Evolutionary conservation across 495 filamentous ascomycete genomes (phyloP).

Genomic region (Lophiostoma macrostomum): DNA sequence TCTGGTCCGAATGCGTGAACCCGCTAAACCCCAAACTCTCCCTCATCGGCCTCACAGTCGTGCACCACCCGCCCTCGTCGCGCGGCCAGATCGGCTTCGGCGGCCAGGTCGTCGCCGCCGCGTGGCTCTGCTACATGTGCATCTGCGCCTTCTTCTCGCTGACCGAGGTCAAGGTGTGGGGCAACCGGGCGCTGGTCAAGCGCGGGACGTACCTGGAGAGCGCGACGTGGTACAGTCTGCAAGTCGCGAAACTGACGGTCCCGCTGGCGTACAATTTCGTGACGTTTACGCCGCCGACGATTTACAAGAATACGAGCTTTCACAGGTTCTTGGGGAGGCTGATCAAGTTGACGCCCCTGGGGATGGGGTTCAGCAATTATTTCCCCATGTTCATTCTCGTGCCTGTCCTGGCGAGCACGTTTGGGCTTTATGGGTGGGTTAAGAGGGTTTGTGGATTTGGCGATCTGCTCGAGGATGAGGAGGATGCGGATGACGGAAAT

Average conservation of each 20-base stretch:
- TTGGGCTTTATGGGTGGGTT: slow-evolving; percentile 82
- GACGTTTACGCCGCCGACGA: slow-evolving; percentile 68
- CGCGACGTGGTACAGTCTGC: slow-evolving; percentile 90
- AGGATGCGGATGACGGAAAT: slow-evolving; percentile 60
- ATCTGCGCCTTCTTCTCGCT: slow-evolving; percentile 79
- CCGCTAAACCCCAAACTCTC: slow-evolving; percentile 70
- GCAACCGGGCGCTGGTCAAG: slow-evolving; percentile 82
- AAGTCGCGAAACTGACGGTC: slow-evolving; percentile 85
- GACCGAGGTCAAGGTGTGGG: slow-evolving; percentile 89
- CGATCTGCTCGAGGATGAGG: slow-evolving; percentile 58
- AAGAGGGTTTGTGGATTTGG: slow-evolving; percentile 75
- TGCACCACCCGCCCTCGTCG: slow-evolving; percentile 66
- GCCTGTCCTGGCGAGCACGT: slow-evolving; percentile 76
- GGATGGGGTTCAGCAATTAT: slow-evolving; percentile 78
- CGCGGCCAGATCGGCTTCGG: slow-evolving; percentile 74
- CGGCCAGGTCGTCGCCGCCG: slow-evolving; percentile 75
- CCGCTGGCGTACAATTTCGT: slow-evolving; percentile 94
- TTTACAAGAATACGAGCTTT: slow-evolving; percentile 73
- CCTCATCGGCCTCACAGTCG: slow-evolving; percentile 77
- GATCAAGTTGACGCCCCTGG: slow-evolving; percentile 81
- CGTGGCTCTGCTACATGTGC: slow-evolving; percentile 94
- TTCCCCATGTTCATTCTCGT: slow-evolving; percentile 85
- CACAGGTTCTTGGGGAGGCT: slow-evolving; percentile 79
- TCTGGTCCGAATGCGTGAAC: slow-evolving; percentile 91
- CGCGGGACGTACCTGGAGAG: slow-evolving; percentile 88